These are phyloP conservation scores for Lachancea meyersii DNA, from an alignment of 805 yeast genomes.

Conservation along the genomic window DNA sequence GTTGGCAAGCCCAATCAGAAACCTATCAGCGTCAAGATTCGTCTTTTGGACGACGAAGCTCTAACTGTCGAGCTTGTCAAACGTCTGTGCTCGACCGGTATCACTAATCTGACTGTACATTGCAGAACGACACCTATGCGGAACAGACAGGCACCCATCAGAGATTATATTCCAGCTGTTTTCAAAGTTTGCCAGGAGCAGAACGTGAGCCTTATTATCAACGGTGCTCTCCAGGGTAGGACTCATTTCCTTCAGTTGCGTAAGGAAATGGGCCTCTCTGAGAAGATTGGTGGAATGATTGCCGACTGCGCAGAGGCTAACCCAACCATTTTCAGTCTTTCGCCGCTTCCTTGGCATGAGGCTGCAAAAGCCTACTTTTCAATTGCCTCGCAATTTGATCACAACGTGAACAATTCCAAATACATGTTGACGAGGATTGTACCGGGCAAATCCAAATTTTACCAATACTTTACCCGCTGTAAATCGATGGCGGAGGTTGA, in stretches of 20 bases:
- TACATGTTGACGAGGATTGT: slow-evolving; percentile 71
- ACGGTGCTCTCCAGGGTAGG: slow-evolving; percentile 64
- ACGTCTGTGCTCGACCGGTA: slow-evolving; percentile 67
- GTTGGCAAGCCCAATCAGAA: slow-evolving; percentile 74
- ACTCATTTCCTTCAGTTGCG: slow-evolving; percentile 50
- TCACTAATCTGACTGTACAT: slow-evolving; percentile 79
- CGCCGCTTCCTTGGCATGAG: slow-evolving; percentile 46
- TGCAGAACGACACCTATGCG: slow-evolving; percentile 89
- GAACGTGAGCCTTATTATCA: slow-evolving; percentile 68
- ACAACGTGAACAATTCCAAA: slow-evolving; percentile 68
- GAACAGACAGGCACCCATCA: slow-evolving; percentile 72
- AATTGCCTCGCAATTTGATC: slow-evolving; percentile 50
- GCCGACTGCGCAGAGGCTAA: slow-evolving; percentile 87
- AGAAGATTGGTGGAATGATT: slow-evolving; percentile 83
- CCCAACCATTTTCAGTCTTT: slow-evolving; percentile 61
- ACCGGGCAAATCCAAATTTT: slow-evolving; percentile 65
- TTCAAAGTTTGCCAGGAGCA: slow-evolving; percentile 53
- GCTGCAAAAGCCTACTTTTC: slow-evolving; percentile 50
- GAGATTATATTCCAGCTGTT: slow-evolving; percentile 60
- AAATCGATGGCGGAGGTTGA: slow-evolving; percentile 49
- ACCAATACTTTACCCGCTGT: slow-evolving; percentile 49
- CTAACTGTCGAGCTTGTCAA: slow-evolving; percentile 55
- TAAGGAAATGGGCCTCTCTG: slow-evolving; percentile 39
- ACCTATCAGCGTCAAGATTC: slow-evolving; percentile 86
- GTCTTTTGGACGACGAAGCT: slow-evolving; percentile 61